A percentile compares a stretch with the other conserved stretches of the same genome.
Conservation (phyloP, 1,284 basidiomycete genomes). For the Wolfiporia cocos region DNA sequence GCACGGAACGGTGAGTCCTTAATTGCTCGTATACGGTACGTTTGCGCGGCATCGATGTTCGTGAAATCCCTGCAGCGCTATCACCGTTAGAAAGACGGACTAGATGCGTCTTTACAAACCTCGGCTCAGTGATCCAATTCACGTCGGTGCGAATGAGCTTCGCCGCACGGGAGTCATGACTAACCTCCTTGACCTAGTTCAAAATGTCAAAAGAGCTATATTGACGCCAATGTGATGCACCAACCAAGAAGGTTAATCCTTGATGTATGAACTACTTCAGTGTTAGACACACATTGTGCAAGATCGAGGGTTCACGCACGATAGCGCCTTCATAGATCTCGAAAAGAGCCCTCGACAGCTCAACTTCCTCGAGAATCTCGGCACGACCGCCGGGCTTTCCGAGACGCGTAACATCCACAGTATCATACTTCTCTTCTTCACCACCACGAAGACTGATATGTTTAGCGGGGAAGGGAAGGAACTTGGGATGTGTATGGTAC, state of each 20-base stretch:
- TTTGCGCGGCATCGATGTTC: constrained; percentile 76
- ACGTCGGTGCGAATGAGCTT: constrained; percentile 70
- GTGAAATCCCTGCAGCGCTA: constrained; percentile 69
- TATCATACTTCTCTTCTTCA: constrained; percentile 74
- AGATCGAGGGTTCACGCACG: constrained; percentile 33
- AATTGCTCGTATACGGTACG: constrained; percentile 71
- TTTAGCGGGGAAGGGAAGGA: constrained; percentile 70
- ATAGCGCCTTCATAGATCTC: constrained; percentile 80
- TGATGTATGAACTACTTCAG: constrained; percentile 70
- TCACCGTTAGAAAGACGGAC: constrained; percentile 4
- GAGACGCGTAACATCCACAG: constrained; percentile 59
- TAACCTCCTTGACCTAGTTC: constrained; percentile 69
- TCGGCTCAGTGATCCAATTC: constrained; percentile 78
- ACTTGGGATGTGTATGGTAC: constrained; percentile 79
- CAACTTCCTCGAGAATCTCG: constrained; percentile 79
- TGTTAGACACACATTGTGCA: neutral
- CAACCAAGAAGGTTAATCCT: constrained; percentile 68
- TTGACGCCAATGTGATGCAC: constrained; percentile 10
- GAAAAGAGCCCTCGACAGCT: constrained; percentile 80
- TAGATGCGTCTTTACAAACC: constrained; percentile 34
- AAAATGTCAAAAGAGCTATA: constrained; percentile 1
- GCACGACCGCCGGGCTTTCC: constrained; percentile 32
- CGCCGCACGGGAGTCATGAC: constrained; percentile 74
- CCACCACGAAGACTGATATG: constrained; percentile 74
- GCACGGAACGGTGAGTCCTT: constrained; percentile 50